Percentiles rank a stretch among this genome's conserved stretches.
phyloP scores from a whole-genome alignment of 768 basidiomycete genomes.

The Auricularia sp. region DNA sequence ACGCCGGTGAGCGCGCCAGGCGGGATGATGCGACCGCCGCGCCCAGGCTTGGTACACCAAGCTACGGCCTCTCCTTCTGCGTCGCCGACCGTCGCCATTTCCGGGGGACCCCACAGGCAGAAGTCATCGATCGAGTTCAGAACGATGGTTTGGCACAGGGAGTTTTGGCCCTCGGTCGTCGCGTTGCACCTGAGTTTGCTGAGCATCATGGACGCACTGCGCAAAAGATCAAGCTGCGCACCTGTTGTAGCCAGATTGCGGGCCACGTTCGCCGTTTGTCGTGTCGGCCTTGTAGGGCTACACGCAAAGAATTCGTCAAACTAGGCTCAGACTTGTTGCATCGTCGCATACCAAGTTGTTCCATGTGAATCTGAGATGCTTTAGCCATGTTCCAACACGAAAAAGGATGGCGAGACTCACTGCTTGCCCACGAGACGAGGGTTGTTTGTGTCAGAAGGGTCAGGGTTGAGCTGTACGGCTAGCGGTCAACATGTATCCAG shows the following conservation, averaged over 20 bases:
- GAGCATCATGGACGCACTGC: too few relatives aligned
- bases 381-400: background rate
- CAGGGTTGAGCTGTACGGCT: background rate
- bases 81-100: slow-evolving; percentile 46
- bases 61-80: slow-evolving; percentile 64
- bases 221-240: too few relatives aligned
- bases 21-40: slow-evolving; percentile 63
- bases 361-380: background rate
- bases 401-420: background rate
- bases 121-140: slow-evolving; percentile 29
- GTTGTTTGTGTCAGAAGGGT: background rate
- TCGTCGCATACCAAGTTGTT: background rate
- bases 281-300: slow-evolving; percentile 12
- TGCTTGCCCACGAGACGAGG: background rate
- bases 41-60: slow-evolving; percentile 65
- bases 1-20: slow-evolving; percentile 51
- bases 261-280: slow-evolving; percentile 10
- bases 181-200: background rate
- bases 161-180: slow-evolving; percentile 4
- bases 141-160: slow-evolving; percentile 5
- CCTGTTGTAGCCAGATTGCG: slow-evolving; percentile 6
- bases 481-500: background rate
- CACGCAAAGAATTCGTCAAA: background rate
- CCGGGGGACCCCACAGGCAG: slow-evolving; percentile 53
- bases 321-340: background rate